Conservation (phyloP, 129 eudicot species). For the Sambucus nigra region DNA sequence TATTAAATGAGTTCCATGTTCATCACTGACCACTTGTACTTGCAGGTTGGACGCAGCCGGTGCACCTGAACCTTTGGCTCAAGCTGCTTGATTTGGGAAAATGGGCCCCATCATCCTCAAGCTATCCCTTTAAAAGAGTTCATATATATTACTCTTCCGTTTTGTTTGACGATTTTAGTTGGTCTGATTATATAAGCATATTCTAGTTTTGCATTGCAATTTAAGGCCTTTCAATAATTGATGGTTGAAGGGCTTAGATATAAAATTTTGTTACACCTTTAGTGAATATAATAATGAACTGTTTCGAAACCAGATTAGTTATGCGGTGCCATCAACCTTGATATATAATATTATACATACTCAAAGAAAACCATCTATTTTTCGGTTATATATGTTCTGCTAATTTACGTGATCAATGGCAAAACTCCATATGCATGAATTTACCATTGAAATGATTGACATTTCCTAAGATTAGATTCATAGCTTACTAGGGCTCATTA, state of each 20-base stretch:
- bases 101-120: slow-evolving; percentile 2
- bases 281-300: neutral
- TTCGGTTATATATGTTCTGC: too few relatives aligned
- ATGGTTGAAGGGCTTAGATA: neutral
- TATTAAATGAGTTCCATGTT: neutral
- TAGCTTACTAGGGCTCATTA: too few relatives aligned
- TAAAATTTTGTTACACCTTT: neutral
- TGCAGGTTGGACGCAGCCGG: slow-evolving; percentile 47
- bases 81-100: slow-evolving; percentile 47
- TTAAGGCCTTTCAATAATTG: neutral
- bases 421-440: too few relatives aligned
- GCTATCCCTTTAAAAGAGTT: neutral
- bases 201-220: neutral
- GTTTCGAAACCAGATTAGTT: neutral
- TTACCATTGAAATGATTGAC: too few relatives aligned
- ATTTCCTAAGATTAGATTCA: too few relatives aligned
- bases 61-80: slow-evolving; percentile 51
- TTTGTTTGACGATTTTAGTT: neutral
- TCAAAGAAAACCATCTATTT: too few relatives aligned
- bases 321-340: neutral
- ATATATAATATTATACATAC: too few relatives aligned
- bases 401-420: too few relatives aligned
- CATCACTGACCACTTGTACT: neutral
- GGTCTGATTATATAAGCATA: neutral
- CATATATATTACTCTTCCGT: neutral